Conservation (phyloP, 2,329 filamentous ascomycete species). For the Diaporthe citriasiana region DNA sequence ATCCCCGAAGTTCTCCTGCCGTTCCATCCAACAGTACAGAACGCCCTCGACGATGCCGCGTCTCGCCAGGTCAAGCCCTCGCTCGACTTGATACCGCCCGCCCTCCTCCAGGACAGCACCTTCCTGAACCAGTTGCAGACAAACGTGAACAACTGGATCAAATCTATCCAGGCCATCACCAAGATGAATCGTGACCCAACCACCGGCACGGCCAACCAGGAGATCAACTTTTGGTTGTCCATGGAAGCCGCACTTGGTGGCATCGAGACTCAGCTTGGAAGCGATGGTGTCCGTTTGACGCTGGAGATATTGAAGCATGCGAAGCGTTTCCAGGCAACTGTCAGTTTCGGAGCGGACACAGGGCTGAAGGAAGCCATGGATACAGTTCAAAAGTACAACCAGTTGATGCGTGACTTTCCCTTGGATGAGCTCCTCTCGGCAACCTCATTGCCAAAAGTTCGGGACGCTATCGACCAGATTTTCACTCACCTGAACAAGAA, state of each 20-base stretch:
- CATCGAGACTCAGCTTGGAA: conserved; percentile 89
- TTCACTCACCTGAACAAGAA: conserved; percentile 98
- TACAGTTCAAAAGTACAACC: conserved; percentile 97
- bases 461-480: conserved; percentile 90
- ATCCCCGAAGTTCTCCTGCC: conserved; percentile 92
- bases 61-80: conserved; percentile 76
- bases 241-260: conserved; percentile 95
- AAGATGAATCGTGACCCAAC: conserved; percentile 90
- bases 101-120: conserved; percentile 86
- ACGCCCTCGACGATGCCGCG: conserved; percentile 83
- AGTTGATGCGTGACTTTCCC: conserved; percentile 98
- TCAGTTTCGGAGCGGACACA: conserved; percentile 96
- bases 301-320: conserved; percentile 96
- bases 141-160: conserved; percentile 98
- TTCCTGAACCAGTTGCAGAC: conserved; percentile 95
- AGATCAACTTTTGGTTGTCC: conserved; percentile 99
- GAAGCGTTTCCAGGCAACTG: conserved; percentile 97
- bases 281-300: conserved; percentile 90
- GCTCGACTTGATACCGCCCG: conserved; percentile 81
- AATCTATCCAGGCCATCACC: conserved; percentile 96
- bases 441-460: conserved; percentile 87
- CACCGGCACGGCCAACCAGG: conserved; percentile 86
- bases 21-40: conserved; percentile 90
- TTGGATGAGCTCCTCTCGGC: conserved; percentile 95
- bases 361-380: conserved; percentile 96